Evolutionary conservation across 352 stramenopile genomes (phyloP), one percentile per base, ranked within the genome.

Genomic region (Blastocystis sp.): DNA sequence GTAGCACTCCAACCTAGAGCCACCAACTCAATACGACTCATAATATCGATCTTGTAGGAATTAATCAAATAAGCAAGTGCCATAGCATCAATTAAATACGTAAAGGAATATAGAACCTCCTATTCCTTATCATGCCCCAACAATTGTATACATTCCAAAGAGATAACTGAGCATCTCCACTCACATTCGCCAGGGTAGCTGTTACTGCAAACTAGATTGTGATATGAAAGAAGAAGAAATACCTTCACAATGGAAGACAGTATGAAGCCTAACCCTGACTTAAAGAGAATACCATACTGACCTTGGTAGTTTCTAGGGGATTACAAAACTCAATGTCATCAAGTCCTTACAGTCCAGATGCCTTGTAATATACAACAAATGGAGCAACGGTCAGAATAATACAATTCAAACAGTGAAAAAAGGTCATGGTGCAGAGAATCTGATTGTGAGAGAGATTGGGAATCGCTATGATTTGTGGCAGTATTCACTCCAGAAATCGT

Each of bases 361-460:
- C 64, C 64, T 77, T 33, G 64, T 77, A 77, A 19, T 56, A 77
- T 1, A 77, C 30, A 5, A 51, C n/a, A 30, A 77, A 56, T 2
- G 64, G 64, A 53, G 64, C 64, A 30, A 51, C 27, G 4, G 64
- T 77, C 2, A 77, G 37, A 56, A 77, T 44, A 51, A 77, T 24
- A 51, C 64, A 77, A 77, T 77, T 77, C 7, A 77, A 33, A 56
- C 64, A 77, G 30, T 77, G 64, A 42, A 77, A 77, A 35, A 77
- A 77, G 22, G 64, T 77, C 64, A 77, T 77, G 33, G 64, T 77
- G 54, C 51, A 42, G 64, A 77, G 44, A n/a, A 73, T 42, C n/a
- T 64, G 57, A 9, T 2, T 48, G 40, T 9, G 9, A 48, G 40
- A 48, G 40, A 62, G 13, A 17, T 2, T 15, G 13, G 56, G 56